Percentiles rank a stretch among this genome's conserved stretches.
phyloP scores from a whole-genome alignment of 2,329 filamentous ascomycete genomes.

The Xylariaceae sp. region DNA sequence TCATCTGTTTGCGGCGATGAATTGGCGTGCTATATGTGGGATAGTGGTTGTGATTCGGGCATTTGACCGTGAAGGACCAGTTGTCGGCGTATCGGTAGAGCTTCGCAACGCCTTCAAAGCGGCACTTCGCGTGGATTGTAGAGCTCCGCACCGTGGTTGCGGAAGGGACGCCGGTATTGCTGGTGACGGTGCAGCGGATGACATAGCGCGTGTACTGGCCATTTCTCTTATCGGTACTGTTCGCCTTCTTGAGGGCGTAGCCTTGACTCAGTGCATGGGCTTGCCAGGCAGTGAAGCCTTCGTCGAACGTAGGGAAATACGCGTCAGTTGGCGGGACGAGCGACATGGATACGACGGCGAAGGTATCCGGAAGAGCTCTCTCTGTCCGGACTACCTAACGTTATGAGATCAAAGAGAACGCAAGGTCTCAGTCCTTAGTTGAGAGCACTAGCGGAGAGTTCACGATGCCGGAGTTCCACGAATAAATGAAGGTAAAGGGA shows the following conservation, averaged over 20 bases:
- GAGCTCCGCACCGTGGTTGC: background rate
- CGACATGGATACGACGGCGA: background rate
- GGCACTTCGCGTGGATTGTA: background rate
- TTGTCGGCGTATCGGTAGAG: background rate
- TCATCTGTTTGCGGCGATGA: background rate
- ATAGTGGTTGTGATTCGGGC: background rate
- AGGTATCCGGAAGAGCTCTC: background rate
- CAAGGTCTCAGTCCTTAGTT: background rate
- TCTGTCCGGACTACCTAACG: background rate
- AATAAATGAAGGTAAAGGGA: background rate
- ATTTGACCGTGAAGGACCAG: background rate
- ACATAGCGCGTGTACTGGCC: background rate
- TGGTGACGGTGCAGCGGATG: background rate
- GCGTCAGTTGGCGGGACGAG: background rate
- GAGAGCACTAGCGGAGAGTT: background rate
- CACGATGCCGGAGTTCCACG: background rate
- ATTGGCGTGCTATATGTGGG: background rate
- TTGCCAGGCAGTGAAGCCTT: background rate
- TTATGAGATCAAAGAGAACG: background rate
- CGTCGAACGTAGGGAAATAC: background rate
- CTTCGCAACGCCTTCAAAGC: background rate
- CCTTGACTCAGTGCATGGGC: background rate
- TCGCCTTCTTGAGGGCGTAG: background rate
- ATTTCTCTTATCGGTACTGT: background rate
- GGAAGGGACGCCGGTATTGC: background rate